phyloP scores from a whole-genome alignment of 106 monocot genomes.

The Xerophyta viscosa region DNA sequence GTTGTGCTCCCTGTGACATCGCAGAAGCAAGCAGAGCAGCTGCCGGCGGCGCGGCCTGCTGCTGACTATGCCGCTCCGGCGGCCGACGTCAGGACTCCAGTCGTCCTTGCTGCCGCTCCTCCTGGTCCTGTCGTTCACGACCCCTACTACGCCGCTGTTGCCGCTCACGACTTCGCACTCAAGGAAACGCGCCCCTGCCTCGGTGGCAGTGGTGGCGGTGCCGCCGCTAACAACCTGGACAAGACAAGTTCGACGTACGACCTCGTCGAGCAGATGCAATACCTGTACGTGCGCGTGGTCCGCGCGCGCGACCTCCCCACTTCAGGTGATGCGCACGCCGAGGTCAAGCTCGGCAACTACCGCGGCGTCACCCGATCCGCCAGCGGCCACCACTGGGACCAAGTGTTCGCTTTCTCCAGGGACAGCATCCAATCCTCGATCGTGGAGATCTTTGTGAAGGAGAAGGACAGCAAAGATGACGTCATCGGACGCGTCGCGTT shows the following conservation, averaged over 20 bases:
- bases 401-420: conserved; percentile 73
- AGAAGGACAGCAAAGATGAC: conserved; percentile 42
- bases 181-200: conserved; percentile 52
- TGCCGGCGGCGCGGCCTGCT: too few species aligned
- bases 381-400: conserved; percentile 34
- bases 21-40: background rate
- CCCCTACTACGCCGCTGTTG: conserved; percentile 4
- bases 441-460: conserved; percentile 52
- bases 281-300: conserved; percentile 57
- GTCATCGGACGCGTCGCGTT: conserved; percentile 48
- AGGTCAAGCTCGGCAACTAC: conserved; percentile 77
- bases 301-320: conserved; percentile 27
- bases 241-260: conserved; percentile 42
- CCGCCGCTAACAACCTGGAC: conserved; percentile 9
- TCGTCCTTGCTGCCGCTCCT: background rate
- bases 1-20: background rate
- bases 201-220: conserved; percentile 29
- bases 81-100: too few species aligned
- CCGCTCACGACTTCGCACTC: conserved; percentile 35
- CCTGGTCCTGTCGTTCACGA: background rate
- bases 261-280: conserved; percentile 58
- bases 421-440: conserved; percentile 58
- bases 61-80: too few species aligned
- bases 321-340: conserved; percentile 20
- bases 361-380: conserved; percentile 35